These are phyloP conservation scores for Saprolegnia parasitica DNA, from an alignment of 352 stramenopile genomes.

Conservation along the genomic window DNA sequence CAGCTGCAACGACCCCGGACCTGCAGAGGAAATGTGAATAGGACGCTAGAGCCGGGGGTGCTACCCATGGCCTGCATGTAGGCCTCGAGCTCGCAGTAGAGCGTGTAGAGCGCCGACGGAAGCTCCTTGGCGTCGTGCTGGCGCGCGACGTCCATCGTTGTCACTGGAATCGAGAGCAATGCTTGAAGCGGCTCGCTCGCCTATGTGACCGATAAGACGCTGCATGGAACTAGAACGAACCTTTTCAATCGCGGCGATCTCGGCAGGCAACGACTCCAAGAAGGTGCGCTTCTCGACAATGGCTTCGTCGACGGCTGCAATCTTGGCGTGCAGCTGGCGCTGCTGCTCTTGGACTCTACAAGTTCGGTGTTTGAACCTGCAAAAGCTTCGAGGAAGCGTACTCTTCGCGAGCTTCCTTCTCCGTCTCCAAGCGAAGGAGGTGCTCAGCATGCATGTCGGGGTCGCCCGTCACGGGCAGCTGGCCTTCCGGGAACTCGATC, in stretches of 20 bases:
- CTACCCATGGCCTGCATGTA: constrained; percentile 53
- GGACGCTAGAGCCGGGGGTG: background rate
- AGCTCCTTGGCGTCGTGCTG: constrained; percentile 51
- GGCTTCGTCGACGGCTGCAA: background rate
- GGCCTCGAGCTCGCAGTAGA: constrained; percentile 70
- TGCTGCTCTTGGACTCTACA: constrained; percentile 5
- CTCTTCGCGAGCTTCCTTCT: constrained; percentile 57
- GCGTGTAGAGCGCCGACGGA: constrained; percentile 51
- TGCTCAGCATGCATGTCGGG: constrained; percentile 51
- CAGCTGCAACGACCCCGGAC: background rate
- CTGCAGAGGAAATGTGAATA: background rate
- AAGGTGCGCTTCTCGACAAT: background rate
- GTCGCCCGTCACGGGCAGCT: constrained; percentile 54
- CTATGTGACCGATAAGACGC: constrained; percentile 32
- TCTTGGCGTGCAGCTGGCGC: constrained; percentile 3
- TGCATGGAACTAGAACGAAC: background rate
- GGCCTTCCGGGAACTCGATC: constrained; percentile 58
- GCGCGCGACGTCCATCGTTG: constrained; percentile 34
- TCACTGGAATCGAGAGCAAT: constrained; percentile 52
- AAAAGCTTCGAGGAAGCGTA: constrained; percentile 31
- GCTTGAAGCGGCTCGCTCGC: constrained; percentile 53
- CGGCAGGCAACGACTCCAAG: background rate
- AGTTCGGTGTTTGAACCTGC: background rate
- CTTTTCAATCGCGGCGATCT: constrained; percentile 20
- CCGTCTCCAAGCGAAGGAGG: constrained; percentile 58